Evolutionary conservation across 2,329 filamentous ascomycete genomes (phyloP).

Genomic region (Triangularia setosa): DNA sequence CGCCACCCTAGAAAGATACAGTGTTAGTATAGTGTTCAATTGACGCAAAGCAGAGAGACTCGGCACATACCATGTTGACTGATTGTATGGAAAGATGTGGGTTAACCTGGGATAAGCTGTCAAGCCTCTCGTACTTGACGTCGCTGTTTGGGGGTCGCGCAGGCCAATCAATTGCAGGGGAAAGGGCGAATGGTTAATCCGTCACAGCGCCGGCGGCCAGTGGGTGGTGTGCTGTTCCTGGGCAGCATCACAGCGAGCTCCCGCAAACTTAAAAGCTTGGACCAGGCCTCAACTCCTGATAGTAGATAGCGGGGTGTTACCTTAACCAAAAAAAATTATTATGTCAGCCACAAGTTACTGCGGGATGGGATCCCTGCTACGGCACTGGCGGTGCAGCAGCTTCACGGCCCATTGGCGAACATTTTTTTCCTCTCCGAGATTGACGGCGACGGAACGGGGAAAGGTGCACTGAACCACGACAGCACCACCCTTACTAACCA

Average conservation of each 20-base stretch:
- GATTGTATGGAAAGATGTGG: constrained; percentile 5
- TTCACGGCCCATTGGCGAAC: background rate
- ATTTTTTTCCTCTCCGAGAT: background rate
- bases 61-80: constrained; percentile 52
- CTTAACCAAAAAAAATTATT: background rate
- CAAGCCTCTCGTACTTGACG: background rate
- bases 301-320: background rate
- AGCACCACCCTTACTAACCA: constrained; percentile 10
- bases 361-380: background rate
- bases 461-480: background rate
- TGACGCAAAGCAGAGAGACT: background rate
- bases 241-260: background rate
- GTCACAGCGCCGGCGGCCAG: constrained; percentile 14
- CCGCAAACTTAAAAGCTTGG: background rate
- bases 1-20: constrained; percentile 61
- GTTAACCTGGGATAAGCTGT: constrained; percentile 3
- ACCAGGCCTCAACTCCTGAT: background rate
- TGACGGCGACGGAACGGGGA: background rate
- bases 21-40: constrained; percentile 37
- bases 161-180: constrained; percentile 16
- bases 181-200: constrained; percentile 5
- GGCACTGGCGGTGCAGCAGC: background rate
- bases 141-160: constrained; percentile 11
- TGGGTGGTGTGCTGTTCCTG: background rate
- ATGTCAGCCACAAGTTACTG: background rate